These are phyloP conservation scores for Graphilbum ipis-grandicollis DNA, from an alignment of 2,329 filamentous ascomycete species.

Conservation along the genomic window DNA sequence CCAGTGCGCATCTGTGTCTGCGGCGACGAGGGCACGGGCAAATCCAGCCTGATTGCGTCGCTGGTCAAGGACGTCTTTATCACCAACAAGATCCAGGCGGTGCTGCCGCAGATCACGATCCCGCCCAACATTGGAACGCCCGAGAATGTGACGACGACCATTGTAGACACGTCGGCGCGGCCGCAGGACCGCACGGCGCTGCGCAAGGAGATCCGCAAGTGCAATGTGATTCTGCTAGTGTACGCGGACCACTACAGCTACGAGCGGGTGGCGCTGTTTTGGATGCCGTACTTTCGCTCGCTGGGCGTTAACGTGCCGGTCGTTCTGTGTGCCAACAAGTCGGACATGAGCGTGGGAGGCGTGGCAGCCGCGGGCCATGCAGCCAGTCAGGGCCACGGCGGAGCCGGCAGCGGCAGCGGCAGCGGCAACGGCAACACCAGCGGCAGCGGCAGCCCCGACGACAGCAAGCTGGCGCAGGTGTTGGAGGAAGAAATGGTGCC, in stretches of 20 bases:
- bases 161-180: conserved; percentile 91
- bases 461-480: conserved; percentile 61
- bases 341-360: conserved; percentile 45
- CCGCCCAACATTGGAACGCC: conserved; percentile 84
- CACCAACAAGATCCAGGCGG: conserved; percentile 83
- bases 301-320: conserved; percentile 98
- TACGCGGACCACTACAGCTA: conserved; percentile 99
- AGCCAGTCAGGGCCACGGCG: not conserved
- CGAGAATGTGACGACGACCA: conserved; percentile 91
- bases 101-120: conserved; percentile 88
- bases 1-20: conserved; percentile 84
- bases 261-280: conserved; percentile 89
- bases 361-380: not conserved
- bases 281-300: conserved; percentile 95
- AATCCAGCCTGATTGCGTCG: conserved; percentile 83
- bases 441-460: conserved; percentile 13
- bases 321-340: conserved; percentile 92
- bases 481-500: conserved; percentile 96
- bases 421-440: not conserved
- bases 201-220: conserved; percentile 88
- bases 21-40: conserved; percentile 90
- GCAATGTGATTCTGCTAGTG: conserved; percentile 89
- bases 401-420: not conserved
- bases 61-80: conserved; percentile 97
- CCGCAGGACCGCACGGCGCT: conserved; percentile 83